A percentile compares a stretch with the other conserved stretches of the same genome.
phyloP scores from a whole-genome alignment of 2,329 filamentous ascomycete species.

The Daldinia eschscholtzii region DNA sequence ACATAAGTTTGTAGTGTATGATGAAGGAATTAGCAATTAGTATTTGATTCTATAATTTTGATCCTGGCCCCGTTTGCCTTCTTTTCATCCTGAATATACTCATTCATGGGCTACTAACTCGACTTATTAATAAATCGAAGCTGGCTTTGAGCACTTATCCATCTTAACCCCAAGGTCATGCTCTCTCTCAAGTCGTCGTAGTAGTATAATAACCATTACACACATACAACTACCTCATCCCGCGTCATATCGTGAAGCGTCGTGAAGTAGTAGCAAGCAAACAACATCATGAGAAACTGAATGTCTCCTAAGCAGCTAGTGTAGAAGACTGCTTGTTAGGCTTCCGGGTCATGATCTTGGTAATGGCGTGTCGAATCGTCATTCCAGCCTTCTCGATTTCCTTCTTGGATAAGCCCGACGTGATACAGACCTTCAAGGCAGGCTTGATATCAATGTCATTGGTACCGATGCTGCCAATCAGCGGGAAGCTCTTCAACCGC shows the following conservation, averaged over 20 bases:
- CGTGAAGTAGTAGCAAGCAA: conserved; percentile 10
- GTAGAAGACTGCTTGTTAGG: conserved; percentile 61
- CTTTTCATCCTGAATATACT: conserved; percentile 28
- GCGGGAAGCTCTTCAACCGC: conserved; percentile 82
- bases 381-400: conserved; percentile 95
- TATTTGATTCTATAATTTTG: conserved; percentile 42
- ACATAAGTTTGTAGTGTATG: not conserved
- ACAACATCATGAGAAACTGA: conserved; percentile 44
- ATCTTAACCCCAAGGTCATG: conserved; percentile 23
- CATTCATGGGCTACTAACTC: conserved; percentile 11
- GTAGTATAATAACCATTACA: conserved; percentile 22
- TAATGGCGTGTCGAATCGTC: conserved; percentile 90
- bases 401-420: conserved; percentile 88
- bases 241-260: conserved; percentile 21
- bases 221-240: conserved; percentile 18
- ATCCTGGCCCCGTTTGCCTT: conserved; percentile 17
- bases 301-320: conserved; percentile 51
- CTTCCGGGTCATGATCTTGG: conserved; percentile 84
- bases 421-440: conserved; percentile 91
- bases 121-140: conserved; percentile 7
- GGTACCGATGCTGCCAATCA: conserved; percentile 70
- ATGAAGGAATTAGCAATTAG: conserved; percentile 49
- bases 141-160: conserved; percentile 18
- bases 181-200: conserved; percentile 8
- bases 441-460: conserved; percentile 81